phyloP scores from a whole-genome alignment of 768 basidiomycete genomes.

The Podaxis sp. region DNA sequence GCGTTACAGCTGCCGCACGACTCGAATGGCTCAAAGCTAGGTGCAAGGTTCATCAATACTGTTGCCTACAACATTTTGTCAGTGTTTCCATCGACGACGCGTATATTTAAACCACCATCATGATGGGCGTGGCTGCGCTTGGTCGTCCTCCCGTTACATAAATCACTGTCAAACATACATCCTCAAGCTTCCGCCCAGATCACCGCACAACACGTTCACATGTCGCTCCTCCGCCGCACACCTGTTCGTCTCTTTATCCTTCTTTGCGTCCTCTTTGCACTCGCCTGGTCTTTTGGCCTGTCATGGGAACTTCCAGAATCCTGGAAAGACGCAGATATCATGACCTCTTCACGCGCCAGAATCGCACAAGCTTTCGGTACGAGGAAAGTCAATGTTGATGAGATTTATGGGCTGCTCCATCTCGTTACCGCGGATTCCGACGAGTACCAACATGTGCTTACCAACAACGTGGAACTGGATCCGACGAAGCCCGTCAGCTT shows the following conservation, averaged over 20 bases:
- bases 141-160: neutral
- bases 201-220: conserved; percentile 11
- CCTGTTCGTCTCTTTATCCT: conserved; percentile 36
- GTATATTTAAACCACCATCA: neutral
- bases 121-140: neutral
- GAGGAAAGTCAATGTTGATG: conserved; percentile 39
- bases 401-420: conserved; percentile 73
- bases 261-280: conserved; percentile 33
- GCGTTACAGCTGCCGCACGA: neutral
- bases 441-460: conserved; percentile 40
- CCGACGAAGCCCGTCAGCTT: conserved; percentile 49
- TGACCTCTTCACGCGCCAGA: conserved; percentile 38
- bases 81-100: neutral
- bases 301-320: conserved; percentile 42
- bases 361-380: conserved; percentile 38
- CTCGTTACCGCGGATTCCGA: conserved; percentile 47
- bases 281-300: conserved; percentile 41
- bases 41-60: neutral
- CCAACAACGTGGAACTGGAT: conserved; percentile 41
- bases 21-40: neutral
- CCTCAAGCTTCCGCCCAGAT: neutral
- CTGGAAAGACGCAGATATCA: conserved; percentile 32
- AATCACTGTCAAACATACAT: conserved; percentile 16
- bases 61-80: no score
- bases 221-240: conserved; percentile 38